Conservation (phyloP, 2,329 filamentous ascomycete genomes). For the Septoria petroselini region DNA sequence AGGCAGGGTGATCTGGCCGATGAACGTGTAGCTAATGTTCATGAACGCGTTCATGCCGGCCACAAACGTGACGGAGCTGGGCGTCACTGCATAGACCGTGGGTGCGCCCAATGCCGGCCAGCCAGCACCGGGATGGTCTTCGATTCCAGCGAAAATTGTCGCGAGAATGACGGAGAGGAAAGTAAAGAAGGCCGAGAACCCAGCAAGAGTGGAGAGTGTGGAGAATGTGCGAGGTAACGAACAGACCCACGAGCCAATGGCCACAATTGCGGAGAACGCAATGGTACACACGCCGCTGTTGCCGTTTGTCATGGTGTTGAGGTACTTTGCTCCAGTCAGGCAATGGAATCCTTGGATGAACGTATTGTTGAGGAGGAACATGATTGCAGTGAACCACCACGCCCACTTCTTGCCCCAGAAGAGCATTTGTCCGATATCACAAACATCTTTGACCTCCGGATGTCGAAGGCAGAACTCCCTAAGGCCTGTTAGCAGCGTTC, state of each 20-base stretch:
- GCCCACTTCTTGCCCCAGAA: conserved; percentile 80
- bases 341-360: conserved; percentile 67
- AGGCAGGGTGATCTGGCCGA: conserved; percentile 89
- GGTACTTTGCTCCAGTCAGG: conserved; percentile 77
- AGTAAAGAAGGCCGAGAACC: conserved; percentile 78
- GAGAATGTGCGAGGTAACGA: conserved; percentile 84
- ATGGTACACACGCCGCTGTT: conserved; percentile 72
- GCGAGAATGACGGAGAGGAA: conserved; percentile 85
- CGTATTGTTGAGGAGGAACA: conserved; percentile 93
- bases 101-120: conserved; percentile 55
- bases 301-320: conserved; percentile 80
- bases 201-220: conserved; percentile 74
- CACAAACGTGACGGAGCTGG: conserved; percentile 73
- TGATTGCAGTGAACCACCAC: conserved; percentile 65
- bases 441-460: conserved; percentile 87
- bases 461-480: conserved; percentile 91
- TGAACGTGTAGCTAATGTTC: conserved; percentile 95
- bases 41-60: conserved; percentile 81
- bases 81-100: conserved; percentile 65
- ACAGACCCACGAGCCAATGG: conserved; percentile 70
- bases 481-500: background rate
- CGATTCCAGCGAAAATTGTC: conserved; percentile 74
- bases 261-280: conserved; percentile 70
- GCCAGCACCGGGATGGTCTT: conserved; percentile 64
- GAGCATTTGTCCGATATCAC: conserved; percentile 91